Evolutionary conservation across 371 early-diverging fungal species (phyloP).

Genomic region (Mortierella sp.): DNA sequence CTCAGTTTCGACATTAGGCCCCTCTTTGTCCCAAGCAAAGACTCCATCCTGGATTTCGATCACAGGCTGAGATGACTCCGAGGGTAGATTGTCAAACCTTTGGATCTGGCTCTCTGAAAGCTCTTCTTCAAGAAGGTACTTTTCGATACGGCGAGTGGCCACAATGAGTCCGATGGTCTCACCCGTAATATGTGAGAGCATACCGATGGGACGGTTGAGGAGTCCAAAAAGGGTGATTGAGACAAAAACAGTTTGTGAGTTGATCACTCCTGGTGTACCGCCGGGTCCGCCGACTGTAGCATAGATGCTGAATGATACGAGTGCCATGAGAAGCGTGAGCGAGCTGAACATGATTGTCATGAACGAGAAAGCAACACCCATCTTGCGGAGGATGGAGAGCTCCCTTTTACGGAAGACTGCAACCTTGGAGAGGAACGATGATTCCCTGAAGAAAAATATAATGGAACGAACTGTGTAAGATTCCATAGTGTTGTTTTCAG

Average conservation of each 20-base stretch:
- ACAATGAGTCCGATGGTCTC: conserved; percentile 28
- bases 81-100: conserved; percentile 7
- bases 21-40: conserved; percentile 52
- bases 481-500: neutral
- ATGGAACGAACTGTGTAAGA: neutral
- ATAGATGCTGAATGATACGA: conserved; percentile 38
- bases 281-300: conserved; percentile 41
- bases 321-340: conserved; percentile 36
- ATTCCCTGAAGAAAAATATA: conserved; percentile 19
- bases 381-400: conserved; percentile 78
- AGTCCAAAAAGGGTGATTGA: conserved; percentile 91
- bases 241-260: conserved; percentile 76
- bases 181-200: conserved; percentile 31
- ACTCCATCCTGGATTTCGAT: conserved; percentile 25
- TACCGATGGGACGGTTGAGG: conserved; percentile 81
- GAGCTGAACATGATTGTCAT: conserved; percentile 51
- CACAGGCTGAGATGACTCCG: conserved; percentile 5
- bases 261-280: conserved; percentile 30
- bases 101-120: conserved; percentile 69
- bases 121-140: conserved; percentile 80
- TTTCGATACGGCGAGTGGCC: conserved; percentile 69
- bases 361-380: conserved; percentile 55
- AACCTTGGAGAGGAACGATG: conserved; percentile 28
- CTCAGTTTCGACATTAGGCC: conserved; percentile 30
- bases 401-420: conserved; percentile 32